Evolutionary conservation across 257 asterid genomes (phyloP).

Genomic region (Plectranthus barbatus): DNA sequence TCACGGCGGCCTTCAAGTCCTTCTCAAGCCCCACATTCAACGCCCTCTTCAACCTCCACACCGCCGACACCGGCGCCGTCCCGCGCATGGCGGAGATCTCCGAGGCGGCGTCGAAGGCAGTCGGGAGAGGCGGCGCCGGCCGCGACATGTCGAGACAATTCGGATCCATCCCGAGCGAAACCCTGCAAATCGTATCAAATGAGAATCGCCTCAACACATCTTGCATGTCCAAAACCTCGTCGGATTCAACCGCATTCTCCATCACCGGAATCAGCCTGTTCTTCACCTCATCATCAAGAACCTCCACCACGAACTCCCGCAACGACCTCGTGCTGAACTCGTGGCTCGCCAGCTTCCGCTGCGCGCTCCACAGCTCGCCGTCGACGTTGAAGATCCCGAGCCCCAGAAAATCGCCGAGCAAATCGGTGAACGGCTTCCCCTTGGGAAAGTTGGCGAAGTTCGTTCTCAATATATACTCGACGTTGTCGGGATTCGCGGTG

Average conservation of each 20-base stretch:
- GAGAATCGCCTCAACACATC: conserved; percentile 52
- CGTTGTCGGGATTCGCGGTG: conserved; percentile 45
- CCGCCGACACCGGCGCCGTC: conserved; percentile 28
- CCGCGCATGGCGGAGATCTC: conserved; percentile 50
- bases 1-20: conserved; percentile 33
- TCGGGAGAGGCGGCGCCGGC: conserved; percentile 31
- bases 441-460: conserved; percentile 54
- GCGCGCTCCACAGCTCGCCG: conserved; percentile 48
- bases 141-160: conserved; percentile 26
- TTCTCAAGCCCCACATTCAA: conserved; percentile 50
- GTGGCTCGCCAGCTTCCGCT: conserved; percentile 58
- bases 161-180: conserved; percentile 45
- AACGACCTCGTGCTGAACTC: conserved; percentile 41
- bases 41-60: conserved; percentile 51
- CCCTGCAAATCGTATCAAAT: conserved; percentile 42
- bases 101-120: conserved; percentile 56
- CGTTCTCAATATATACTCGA: conserved; percentile 45
- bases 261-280: conserved; percentile 32
- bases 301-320: conserved; percentile 33
- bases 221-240: conserved; percentile 38
- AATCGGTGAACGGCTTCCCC: conserved; percentile 40
- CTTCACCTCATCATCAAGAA: conserved; percentile 30
- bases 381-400: conserved; percentile 61
- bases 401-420: conserved; percentile 53
- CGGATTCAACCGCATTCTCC: conserved; percentile 17